Evolutionary conservation across 352 stramenopile genomes (phyloP).

Genomic region (Pilasporangium apinafurcum): DNA sequence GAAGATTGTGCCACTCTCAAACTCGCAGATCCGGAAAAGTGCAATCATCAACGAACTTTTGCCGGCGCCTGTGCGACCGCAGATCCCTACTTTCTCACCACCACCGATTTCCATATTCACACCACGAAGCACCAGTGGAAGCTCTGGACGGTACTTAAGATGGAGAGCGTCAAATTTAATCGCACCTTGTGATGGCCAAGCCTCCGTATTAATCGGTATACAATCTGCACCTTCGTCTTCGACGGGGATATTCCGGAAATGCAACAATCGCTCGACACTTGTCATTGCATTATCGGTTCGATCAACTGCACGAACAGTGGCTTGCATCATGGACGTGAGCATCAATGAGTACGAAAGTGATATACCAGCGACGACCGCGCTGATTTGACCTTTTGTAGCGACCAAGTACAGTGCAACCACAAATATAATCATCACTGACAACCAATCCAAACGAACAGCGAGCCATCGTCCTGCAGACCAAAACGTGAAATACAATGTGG

Average conservation of each 20-base stretch:
- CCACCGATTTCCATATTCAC: slow-evolving; percentile 16
- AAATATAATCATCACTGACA: slow-evolving; percentile 82
- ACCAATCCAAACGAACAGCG: slow-evolving; percentile 85
- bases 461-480: slow-evolving; percentile 86
- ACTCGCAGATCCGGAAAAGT: slow-evolving; percentile 18
- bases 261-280: slow-evolving; percentile 27
- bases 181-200: slow-evolving; percentile 4
- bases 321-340: no score
- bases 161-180: slow-evolving; percentile 23
- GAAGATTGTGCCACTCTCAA: slow-evolving; percentile 51
- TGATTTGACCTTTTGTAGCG: slow-evolving; percentile 28
- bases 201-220: neutral
- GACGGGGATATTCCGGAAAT: slow-evolving; percentile 18
- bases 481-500: slow-evolving; percentile 39
- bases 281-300: slow-evolving; percentile 39
- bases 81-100: slow-evolving; percentile 30
- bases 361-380: slow-evolving; percentile 21
- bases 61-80: slow-evolving; percentile 16
- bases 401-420: slow-evolving; percentile 87
- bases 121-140: slow-evolving; percentile 7
- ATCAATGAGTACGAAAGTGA: no score
- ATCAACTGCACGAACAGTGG: slow-evolving; percentile 27
- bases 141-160: slow-evolving; percentile 29
- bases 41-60: slow-evolving; percentile 20
- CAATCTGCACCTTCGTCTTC: neutral